Conservation (phyloP, 2,329 filamentous ascomycete genomes). For the Paecilomyces dactylethromorphus region DNA sequence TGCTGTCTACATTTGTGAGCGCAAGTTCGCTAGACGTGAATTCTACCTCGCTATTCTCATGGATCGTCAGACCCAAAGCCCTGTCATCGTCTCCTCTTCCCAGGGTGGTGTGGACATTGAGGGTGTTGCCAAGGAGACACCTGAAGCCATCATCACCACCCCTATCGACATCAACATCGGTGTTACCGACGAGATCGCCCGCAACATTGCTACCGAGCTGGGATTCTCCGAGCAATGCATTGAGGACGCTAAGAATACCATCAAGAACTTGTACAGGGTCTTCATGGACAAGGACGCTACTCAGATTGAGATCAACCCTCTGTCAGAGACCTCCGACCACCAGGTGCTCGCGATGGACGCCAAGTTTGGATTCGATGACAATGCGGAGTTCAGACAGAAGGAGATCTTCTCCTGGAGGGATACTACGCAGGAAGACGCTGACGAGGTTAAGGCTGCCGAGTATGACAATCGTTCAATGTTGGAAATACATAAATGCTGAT, state of each 20-base stretch:
- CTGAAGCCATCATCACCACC: conserved; percentile 90
- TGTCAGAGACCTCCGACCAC: conserved; percentile 97
- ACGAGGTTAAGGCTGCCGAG: conserved; percentile 94
- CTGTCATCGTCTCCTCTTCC: conserved; percentile 94
- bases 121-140: conserved; percentile 94
- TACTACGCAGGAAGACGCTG: conserved; percentile 88
- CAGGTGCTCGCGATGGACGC: conserved; percentile 98
- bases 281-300: conserved; percentile 98
- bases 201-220: conserved; percentile 80
- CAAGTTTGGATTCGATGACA: conserved; percentile 98
- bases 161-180: conserved; percentile 89
- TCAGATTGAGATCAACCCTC: conserved; percentile 99
- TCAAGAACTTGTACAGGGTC: conserved; percentile 98
- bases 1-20: conserved; percentile 97
- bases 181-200: conserved; percentile 91
- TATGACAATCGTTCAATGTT: conserved; percentile 36
- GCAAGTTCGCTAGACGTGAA: conserved; percentile 97
- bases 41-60: conserved; percentile 99
- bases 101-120: conserved; percentile 99
- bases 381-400: conserved; percentile 96
- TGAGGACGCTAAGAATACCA: conserved; percentile 88
- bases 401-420: conserved; percentile 93
- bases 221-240: conserved; percentile 98
- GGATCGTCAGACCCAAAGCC: conserved; percentile 85
- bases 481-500: conserved; percentile 3